These are phyloP conservation scores for Geranium incanum DNA, from an alignment of 441 rosid species.

Conservation along the genomic window DNA sequence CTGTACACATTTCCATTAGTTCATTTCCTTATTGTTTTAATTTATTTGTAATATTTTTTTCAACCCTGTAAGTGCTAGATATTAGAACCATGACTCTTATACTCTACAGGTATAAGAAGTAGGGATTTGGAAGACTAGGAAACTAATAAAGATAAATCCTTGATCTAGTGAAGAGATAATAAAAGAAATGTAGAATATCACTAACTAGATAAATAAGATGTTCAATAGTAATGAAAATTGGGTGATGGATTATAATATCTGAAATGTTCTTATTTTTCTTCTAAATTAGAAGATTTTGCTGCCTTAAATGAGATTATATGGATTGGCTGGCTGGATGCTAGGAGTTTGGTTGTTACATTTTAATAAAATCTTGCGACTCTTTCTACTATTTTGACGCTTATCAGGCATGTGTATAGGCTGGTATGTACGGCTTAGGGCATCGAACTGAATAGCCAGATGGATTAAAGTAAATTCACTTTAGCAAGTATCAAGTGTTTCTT, in stretches of 20 bases:
- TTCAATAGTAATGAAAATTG: background rate
- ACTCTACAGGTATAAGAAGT: background rate
- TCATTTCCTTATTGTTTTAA: background rate
- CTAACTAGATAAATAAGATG: background rate
- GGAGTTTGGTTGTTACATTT: background rate
- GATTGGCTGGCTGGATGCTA: background rate
- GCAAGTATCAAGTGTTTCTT: background rate
- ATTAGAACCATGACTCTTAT: background rate
- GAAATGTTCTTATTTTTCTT: background rate
- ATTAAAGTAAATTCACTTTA: background rate
- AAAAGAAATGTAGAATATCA: background rate
- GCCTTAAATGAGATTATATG: background rate
- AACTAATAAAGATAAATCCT: background rate
- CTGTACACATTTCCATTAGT: background rate
- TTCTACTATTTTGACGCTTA: background rate
- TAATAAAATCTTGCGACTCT: background rate
- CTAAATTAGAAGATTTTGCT: background rate
- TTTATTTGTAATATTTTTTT: background rate
- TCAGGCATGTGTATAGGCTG: background rate
- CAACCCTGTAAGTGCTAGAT: background rate
- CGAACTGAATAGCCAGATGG: background rate
- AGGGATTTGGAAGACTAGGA: background rate
- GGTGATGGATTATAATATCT: background rate
- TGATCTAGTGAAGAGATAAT: background rate
- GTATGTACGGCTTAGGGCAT: background rate